Evolutionary conservation across 345 rosid species (phyloP).

Genomic region (Pistacia integerrima): DNA sequence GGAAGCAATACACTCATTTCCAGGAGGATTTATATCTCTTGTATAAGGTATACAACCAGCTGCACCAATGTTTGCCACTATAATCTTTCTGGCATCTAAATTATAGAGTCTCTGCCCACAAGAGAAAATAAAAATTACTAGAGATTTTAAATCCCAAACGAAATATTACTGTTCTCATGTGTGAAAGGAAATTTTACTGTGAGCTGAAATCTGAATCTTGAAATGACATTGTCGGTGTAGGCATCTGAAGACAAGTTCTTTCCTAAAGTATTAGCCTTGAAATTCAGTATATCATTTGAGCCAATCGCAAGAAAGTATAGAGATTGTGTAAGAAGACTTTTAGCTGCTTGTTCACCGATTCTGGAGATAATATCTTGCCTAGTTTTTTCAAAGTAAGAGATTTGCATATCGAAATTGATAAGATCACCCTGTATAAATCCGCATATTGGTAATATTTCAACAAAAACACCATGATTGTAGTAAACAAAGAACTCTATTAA

Average conservation of each 20-base stretch:
- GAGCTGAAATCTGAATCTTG: constrained; percentile 16
- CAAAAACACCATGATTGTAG: no score
- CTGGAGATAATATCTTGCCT: no score
- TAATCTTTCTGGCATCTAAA: constrained; percentile 23
- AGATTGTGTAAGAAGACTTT: no score
- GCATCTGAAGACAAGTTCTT: neutral
- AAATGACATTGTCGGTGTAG: neutral
- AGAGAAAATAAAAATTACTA: neutral
- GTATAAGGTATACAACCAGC: constrained; percentile 7
- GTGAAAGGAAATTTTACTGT: constrained; percentile 9
- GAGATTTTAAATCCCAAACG: no score
- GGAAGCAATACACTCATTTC: neutral
- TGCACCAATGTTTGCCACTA: constrained; percentile 7
- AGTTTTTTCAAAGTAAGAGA: no score
- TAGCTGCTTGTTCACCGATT: no score
- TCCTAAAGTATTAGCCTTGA: fast-evolving
- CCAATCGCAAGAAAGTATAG: constrained; percentile 4
- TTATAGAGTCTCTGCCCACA: constrained; percentile 26
- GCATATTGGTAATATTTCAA: no score
- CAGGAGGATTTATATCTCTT: neutral
- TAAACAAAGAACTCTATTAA: no score
- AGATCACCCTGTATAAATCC: no score
- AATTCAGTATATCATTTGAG: neutral
- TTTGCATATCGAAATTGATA: no score
- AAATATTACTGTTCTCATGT: neutral